A percentile compares a stretch with the other conserved stretches of the same genome.
Evolutionary conservation across 2,329 filamentous ascomycete genomes (phyloP).

Genomic region (Aspergillus sp.): DNA sequence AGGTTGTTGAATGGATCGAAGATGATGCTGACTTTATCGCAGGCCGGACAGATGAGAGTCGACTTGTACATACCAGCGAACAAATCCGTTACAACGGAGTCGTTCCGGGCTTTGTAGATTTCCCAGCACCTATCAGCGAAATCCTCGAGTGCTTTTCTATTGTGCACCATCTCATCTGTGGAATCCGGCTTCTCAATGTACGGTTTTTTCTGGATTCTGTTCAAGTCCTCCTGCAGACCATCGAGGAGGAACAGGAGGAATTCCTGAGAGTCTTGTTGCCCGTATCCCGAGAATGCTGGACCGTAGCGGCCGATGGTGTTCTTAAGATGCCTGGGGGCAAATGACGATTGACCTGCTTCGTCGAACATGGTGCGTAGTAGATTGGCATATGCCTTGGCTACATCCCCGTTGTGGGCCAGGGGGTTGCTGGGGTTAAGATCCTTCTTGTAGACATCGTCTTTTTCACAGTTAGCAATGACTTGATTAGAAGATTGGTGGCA

Average conservation of each 20-base stretch:
- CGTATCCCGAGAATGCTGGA: constrained; percentile 86
- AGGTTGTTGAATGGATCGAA: constrained; percentile 97
- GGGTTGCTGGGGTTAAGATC: constrained; percentile 87
- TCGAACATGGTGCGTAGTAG: constrained; percentile 78
- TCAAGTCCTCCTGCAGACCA: constrained; percentile 91
- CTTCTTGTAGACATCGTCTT: constrained; percentile 65
- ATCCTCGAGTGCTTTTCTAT: constrained; percentile 74
- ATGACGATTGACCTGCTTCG: constrained; percentile 63
- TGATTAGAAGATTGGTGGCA: not conserved
- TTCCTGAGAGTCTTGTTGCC: constrained; percentile 96
- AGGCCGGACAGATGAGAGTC: constrained; percentile 86
- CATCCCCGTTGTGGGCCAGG: constrained; percentile 78
- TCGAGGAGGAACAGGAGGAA: constrained; percentile 94
- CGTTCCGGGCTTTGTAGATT: constrained; percentile 87
- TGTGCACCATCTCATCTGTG: constrained; percentile 89
- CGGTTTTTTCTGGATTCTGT: constrained; percentile 90
- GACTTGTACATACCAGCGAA: constrained; percentile 99
- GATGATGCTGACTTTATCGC: constrained; percentile 94
- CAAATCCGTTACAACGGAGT: constrained; percentile 91
- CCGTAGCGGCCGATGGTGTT: constrained; percentile 75
- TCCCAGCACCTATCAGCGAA: constrained; percentile 89
- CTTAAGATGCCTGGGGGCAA: constrained; percentile 81
- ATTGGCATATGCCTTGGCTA: constrained; percentile 79
- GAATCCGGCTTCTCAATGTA: constrained; percentile 98
- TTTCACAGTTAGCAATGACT: constrained; percentile 15